Base-by-base conservation (phyloP, 495 filamentous ascomycete species). In the Penicillium desertorum region DNA sequence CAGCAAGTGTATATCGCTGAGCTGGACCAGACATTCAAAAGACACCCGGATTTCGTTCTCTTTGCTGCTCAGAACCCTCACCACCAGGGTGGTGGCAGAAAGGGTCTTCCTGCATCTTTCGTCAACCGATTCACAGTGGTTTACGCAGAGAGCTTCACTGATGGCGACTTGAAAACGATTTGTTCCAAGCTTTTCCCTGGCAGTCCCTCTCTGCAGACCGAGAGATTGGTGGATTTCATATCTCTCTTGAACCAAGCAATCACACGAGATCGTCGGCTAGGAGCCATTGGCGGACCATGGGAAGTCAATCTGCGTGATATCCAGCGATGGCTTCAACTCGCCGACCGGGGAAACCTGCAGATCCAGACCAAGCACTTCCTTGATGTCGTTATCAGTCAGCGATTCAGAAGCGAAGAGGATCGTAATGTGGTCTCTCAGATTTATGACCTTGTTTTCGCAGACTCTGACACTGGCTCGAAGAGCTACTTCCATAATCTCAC, bases 31-130 rank as follows among this genome's bases (percentile, higher is more conserved):
- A 91, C 87, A 8, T 99, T 99, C 72, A 87, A 86, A 62, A 83
- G 89, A 22, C 92, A 98, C 69, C 86, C 90, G 0, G 76, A 95
- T 54, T 98, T 98, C 67, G 84, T 87, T 45, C 83, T 98, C 5
- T 99, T 99, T 67, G 95, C 95, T 19, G 91, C 95, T 0, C 95
- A 99, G 68, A 99, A 99, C 64, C 95, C 95, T 17, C 93, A 98
- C 73, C 90, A 95, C 66, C 95, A 98, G 70, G 95, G 95, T 52
- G 92, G 92, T 45, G 95, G 95, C 5, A 83, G 95, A 65, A 99
- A 99, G 75, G 95, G 95, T 11, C 76, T 99, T 54, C 95, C 95
- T 4, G 87, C 87, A 52, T 98, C 94, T 6, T 99, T 99, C 54
- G 92, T 98, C 42, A 96, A 99, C 70, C 88, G 95, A 45, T 99